Base-by-base conservation (phyloP, 108 stramenopile species). In the Seminavis robusta region DNA sequence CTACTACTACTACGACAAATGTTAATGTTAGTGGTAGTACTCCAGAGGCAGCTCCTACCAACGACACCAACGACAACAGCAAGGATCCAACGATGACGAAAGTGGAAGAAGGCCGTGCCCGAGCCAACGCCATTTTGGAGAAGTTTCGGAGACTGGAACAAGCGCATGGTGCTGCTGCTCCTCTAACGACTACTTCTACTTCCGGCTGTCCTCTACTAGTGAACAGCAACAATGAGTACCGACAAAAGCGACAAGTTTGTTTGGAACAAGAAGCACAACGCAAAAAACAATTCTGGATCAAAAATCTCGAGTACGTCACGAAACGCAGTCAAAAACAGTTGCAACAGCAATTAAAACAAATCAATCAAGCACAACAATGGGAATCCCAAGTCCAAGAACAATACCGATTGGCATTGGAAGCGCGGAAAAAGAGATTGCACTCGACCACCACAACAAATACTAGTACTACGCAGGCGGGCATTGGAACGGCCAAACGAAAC, bases 251-350 rank as follows among this genome's bases (percentile, higher is more conserved):
- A 15, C 52, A 45, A 36, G 23, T 29, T 9, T 38, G 69, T 52
- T 59, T 82, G 20, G 67, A 74, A 48, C 54, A 55, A 9, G 65
- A 79, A 60, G 38, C 68, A 43, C 19, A 34, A 51, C 76, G 73
- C 52, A 61, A 80, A 8, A 43, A 70, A 30, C 40, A 42, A 11
- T 74, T 62, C 31, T 32, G 69, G 42, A 48, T 82, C 33, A 81
- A 84, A 46, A 90, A 90, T 58, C 69, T 90, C 1, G 80, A 86
- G 51, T 86, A 84, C 39, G 59, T 90, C 0, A 73, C 79, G 37
- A 56, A 64, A 15, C 59, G 70, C 23, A 78, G 82, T 42, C 77
- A 81, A 44, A 47, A 51, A 28, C 64, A 81, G 50, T 53, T 80
- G 34, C 60, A 65, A 37, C 47, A 48, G 23, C 71, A 79, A 30